Evolutionary conservation across 148 eudicot species (phyloP).

Genomic region (Salicornia ramosissima): DNA sequence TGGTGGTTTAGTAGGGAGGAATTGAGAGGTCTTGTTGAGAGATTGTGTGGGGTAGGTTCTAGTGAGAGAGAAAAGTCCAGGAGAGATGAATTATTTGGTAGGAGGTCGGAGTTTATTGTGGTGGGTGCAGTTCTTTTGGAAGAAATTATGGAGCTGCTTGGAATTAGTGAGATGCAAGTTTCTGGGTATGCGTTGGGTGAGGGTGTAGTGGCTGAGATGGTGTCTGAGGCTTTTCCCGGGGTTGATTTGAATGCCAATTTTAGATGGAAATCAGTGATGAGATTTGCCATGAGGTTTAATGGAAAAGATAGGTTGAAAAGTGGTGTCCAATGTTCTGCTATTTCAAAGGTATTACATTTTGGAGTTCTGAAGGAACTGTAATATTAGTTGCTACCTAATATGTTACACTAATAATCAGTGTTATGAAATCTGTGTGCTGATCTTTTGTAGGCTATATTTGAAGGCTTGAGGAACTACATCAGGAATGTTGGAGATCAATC

Average conservation of each 20-base stretch:
- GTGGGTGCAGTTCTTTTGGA: constrained; percentile 63
- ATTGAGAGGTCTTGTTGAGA: constrained; percentile 45
- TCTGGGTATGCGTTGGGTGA: constrained; percentile 70
- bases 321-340: constrained; percentile 33
- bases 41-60: constrained; percentile 32
- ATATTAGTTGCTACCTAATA: not conserved
- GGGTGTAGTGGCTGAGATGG: constrained; percentile 57
- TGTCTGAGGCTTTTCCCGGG: constrained; percentile 32
- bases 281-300: constrained; percentile 56
- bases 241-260: constrained; percentile 46
- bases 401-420: not conserved
- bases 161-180: constrained; percentile 51
- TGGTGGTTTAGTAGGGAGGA: constrained; percentile 44
- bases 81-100: constrained; percentile 46
- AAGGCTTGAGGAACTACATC: constrained; percentile 45
- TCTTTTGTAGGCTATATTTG: constrained; percentile 45
- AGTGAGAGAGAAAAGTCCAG: constrained; percentile 24
- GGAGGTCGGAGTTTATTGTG: constrained; percentile 52
- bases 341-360: constrained; percentile 44
- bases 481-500: constrained; percentile 18
- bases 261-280: constrained; percentile 56
- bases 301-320: constrained; percentile 57
- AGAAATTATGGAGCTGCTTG: constrained; percentile 52
- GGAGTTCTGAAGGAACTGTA: not conserved
- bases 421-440: not conserved